Conservation (phyloP, 129 eudicot genomes). For the Gnaphalium uliginosum region DNA sequence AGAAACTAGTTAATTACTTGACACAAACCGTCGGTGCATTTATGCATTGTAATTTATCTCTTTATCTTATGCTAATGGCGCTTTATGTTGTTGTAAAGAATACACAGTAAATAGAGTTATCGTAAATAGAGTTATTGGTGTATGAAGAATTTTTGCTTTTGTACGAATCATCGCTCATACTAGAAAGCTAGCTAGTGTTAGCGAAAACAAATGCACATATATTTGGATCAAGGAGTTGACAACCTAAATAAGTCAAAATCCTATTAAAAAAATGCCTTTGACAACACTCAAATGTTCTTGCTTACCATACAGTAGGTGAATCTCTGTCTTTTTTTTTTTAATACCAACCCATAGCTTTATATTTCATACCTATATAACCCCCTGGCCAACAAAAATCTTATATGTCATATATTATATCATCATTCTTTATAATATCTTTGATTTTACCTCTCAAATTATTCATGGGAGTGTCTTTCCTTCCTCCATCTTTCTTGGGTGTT, state of each 20-base stretch:
- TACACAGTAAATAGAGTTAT: no score
- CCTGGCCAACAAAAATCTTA: not conserved
- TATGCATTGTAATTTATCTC: no score
- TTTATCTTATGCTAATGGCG: no score
- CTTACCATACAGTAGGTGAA: slow-evolving; percentile 38
- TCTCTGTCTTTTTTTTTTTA: not conserved
- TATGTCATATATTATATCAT: not conserved
- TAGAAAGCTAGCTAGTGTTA: no score
- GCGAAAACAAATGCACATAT: not conserved
- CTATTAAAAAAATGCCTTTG: slow-evolving; percentile 24
- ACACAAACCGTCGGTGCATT: no score
- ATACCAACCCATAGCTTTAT: not conserved
- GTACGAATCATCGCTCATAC: no score
- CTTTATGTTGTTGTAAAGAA: no score
- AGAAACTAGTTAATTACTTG: no score
- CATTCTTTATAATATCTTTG: not conserved
- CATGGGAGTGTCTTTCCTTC: slow-evolving; percentile 31
- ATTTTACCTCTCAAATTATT: not conserved
- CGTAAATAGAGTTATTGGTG: no score
- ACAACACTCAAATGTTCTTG: slow-evolving; percentile 34
- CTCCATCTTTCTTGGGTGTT: slow-evolving; percentile 20
- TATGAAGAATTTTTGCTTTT: no score
- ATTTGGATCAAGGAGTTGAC: slow-evolving; percentile 1
- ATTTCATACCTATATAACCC: slow-evolving; percentile 23
- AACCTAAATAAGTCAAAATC: slow-evolving; percentile 10